Evolutionary conservation across 306 rosid species (phyloP).

Genomic region (Oxytropis ochrocephala): DNA sequence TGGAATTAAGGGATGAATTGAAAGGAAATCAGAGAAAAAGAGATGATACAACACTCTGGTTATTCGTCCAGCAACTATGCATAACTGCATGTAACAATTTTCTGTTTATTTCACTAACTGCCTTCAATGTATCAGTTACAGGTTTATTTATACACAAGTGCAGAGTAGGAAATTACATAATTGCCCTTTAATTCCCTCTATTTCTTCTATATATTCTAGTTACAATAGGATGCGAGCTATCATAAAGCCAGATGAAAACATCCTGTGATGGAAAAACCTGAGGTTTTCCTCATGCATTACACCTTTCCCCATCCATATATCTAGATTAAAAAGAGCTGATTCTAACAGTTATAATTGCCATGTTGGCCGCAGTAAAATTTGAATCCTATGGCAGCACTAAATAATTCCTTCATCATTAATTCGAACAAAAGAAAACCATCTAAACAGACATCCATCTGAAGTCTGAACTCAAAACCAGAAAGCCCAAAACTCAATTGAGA

Average conservation of each 20-base stretch:
- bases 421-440: constrained; percentile 10
- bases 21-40: too few relatives aligned
- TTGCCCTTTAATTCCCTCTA: too few relatives aligned
- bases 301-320: background rate
- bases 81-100: too few relatives aligned
- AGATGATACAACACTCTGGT: too few relatives aligned
- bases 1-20: too few relatives aligned
- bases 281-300: background rate
- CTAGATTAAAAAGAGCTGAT: background rate
- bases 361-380: background rate
- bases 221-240: too few relatives aligned
- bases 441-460: constrained; percentile 1
- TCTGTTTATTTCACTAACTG: too few relatives aligned
- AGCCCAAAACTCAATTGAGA: background rate
- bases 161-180: too few relatives aligned
- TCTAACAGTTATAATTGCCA: background rate
- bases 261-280: background rate
- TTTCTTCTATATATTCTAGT: too few relatives aligned
- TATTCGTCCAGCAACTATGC: too few relatives aligned
- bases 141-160: too few relatives aligned
- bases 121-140: too few relatives aligned
- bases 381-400: constrained; percentile 1
- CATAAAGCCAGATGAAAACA: constrained; percentile 3
- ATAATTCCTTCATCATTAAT: background rate
- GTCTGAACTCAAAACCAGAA: background rate